Percentiles rank a stretch among this genome's conserved stretches.
These are phyloP conservation scores for Trifolium dubium DNA, from an alignment of 306 rosid species.

Conservation along the genomic window DNA sequence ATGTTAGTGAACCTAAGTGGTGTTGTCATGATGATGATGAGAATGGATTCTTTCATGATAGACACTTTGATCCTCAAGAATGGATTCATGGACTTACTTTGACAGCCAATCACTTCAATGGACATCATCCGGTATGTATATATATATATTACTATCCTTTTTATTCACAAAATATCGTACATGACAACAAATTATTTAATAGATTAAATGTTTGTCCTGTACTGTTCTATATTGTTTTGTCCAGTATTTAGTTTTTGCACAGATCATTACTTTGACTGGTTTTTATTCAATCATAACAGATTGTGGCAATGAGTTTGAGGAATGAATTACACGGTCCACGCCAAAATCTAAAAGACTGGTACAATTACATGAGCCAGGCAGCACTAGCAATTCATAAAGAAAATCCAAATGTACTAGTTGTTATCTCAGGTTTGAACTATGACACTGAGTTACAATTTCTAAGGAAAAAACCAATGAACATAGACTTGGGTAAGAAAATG, in stretches of 20 bases:
- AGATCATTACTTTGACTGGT: neutral
- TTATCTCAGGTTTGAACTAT: conserved; percentile 59
- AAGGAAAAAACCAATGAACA: conserved; percentile 38
- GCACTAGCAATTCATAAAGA: conserved; percentile 46
- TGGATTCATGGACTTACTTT: conserved; percentile 56
- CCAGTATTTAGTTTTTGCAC: too few relatives aligned
- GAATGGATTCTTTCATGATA: conserved; percentile 61
- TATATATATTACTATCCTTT: neutral
- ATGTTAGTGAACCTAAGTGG: conserved; percentile 65
- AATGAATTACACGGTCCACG: conserved; percentile 65
- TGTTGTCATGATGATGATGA: conserved; percentile 59
- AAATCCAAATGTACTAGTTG: conserved; percentile 53
- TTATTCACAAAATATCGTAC: too few relatives aligned
- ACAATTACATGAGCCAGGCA: conserved; percentile 45
- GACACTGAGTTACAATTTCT: conserved; percentile 56
- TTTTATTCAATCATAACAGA: conserved; percentile 36
- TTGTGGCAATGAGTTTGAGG: conserved; percentile 63
- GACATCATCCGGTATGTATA: conserved; percentile 45
- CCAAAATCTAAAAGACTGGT: conserved; percentile 52
- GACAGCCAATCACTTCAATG: conserved; percentile 45
- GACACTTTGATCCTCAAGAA: conserved; percentile 55
- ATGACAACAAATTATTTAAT: too few relatives aligned
- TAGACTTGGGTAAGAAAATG: conserved; percentile 47
- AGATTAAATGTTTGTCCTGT: too few relatives aligned
- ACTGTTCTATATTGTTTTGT: too few relatives aligned